A percentile compares a stretch with the other conserved stretches of the same genome.
These are phyloP conservation scores for Pseudogymnoascus sp. DNA, from an alignment of 2,329 filamentous ascomycete genomes.

Conservation along the genomic window DNA sequence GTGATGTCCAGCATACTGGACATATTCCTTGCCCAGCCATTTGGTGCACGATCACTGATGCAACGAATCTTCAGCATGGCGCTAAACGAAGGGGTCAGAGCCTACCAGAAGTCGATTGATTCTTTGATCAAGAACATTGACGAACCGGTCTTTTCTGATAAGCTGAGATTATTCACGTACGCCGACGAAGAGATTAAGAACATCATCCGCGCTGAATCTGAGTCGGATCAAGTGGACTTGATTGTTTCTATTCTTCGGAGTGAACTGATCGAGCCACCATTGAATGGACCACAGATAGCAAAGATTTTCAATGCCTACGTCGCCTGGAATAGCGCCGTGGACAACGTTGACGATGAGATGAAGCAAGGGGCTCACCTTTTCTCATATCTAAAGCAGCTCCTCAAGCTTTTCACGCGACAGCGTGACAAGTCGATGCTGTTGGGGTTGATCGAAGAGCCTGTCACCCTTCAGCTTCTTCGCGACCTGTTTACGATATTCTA, in stretches of 20 bases:
- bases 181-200: conserved; percentile 69
- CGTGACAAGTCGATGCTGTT: conserved; percentile 98
- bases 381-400: conserved; percentile 85
- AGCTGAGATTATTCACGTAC: conserved; percentile 73
- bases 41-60: conserved; percentile 80
- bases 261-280: conserved; percentile 63
- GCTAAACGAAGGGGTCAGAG: conserved; percentile 80
- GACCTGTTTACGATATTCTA: conserved; percentile 99
- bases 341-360: conserved; percentile 82
- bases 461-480: conserved; percentile 91
- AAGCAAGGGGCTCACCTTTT: conserved; percentile 87
- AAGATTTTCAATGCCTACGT: conserved; percentile 91
- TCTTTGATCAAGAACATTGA: conserved; percentile 67
- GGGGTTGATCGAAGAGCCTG: conserved; percentile 87
- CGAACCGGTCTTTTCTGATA: conserved; percentile 71
- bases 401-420: conserved; percentile 86
- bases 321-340: conserved; percentile 89
- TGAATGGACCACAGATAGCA: conserved; percentile 69
- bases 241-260: conserved; percentile 79
- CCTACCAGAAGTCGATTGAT: conserved; percentile 82
- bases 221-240: conserved; percentile 68
- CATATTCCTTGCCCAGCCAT: conserved; percentile 90
- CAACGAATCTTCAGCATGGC: conserved; percentile 93
- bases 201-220: conserved; percentile 66
- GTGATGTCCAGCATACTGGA: conserved; percentile 96